phyloP scores from a whole-genome alignment of 441 rosid genomes.

The Hura crepitans region DNA sequence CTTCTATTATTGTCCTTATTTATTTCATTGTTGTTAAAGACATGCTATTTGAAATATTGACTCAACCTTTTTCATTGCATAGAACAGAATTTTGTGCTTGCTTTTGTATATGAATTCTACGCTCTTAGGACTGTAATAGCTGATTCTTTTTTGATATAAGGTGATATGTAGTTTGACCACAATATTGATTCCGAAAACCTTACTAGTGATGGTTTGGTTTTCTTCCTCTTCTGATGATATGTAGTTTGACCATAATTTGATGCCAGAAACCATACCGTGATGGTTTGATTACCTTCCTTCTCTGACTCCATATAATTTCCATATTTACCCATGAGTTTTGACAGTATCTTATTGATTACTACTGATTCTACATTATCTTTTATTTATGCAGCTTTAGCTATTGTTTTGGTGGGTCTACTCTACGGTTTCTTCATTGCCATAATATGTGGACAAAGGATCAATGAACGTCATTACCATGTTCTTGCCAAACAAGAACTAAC shows the following conservation, averaged over 20 bases:
- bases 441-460: constrained; percentile 97
- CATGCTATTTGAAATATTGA: background rate
- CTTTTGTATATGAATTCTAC: background rate
- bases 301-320: background rate
- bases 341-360: background rate
- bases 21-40: background rate
- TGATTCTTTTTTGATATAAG: background rate
- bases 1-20: background rate
- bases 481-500: constrained; percentile 99
- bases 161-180: background rate
- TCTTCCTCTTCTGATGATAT: background rate
- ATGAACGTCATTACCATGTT: constrained; percentile 93
- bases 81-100: background rate
- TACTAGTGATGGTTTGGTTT: too few relatives aligned
- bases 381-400: constrained; percentile 70
- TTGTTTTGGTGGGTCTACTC: constrained; percentile 93
- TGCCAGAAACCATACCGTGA: too few relatives aligned
- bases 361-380: constrained; percentile 8
- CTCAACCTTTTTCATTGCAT: background rate
- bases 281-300: too few relatives aligned
- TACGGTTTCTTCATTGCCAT: constrained; percentile 98
- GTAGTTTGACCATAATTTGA: too few relatives aligned
- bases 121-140: background rate
- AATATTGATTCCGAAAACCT: background rate
- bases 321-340: background rate